phyloP scores from a whole-genome alignment of 1,284 basidiomycete genomes.

The Papiliotrema laurentii region DNA sequence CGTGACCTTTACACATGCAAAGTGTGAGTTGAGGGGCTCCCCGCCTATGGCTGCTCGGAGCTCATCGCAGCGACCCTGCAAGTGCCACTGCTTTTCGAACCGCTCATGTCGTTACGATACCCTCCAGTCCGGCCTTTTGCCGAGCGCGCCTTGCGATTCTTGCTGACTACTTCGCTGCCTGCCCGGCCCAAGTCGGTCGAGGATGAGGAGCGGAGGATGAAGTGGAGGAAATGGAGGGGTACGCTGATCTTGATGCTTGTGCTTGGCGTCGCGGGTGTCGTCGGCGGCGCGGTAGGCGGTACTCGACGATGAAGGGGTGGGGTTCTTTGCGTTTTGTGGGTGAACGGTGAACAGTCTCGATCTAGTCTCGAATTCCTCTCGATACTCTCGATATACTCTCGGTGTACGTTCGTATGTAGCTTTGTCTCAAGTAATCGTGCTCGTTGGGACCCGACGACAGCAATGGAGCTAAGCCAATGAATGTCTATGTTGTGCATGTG shows the following conservation, averaged over 20 bases:
- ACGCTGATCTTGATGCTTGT: background rate
- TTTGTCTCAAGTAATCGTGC: too few species aligned
- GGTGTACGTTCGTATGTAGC: too few species aligned
- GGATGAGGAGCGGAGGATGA: constrained; percentile 17
- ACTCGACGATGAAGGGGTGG: background rate
- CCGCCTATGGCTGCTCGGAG: background rate
- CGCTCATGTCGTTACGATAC: constrained; percentile 39
- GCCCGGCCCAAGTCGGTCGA: constrained; percentile 38
- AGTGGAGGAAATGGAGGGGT: constrained; percentile 1
- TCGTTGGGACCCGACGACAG: too few species aligned
- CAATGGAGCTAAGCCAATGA: too few species aligned
- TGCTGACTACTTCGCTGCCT: constrained; percentile 29
- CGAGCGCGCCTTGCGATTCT: constrained; percentile 18
- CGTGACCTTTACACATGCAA: constrained; percentile 44
- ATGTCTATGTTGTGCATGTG: too few species aligned
- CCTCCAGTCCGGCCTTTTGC: constrained; percentile 23
- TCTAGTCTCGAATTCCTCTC: background rate
- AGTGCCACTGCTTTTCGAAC: constrained; percentile 21
- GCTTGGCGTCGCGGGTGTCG: background rate
- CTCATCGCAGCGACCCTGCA: constrained; percentile 3
- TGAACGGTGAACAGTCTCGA: background rate
- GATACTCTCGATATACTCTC: too few species aligned
- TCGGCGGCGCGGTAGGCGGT: background rate
- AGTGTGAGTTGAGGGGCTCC: constrained; percentile 30
- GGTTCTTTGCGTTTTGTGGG: background rate